Evolutionary conservation across 768 basidiomycete species (phyloP), one percentile per base, ranked within the genome.

Genomic region (Boletus speciosus): DNA sequence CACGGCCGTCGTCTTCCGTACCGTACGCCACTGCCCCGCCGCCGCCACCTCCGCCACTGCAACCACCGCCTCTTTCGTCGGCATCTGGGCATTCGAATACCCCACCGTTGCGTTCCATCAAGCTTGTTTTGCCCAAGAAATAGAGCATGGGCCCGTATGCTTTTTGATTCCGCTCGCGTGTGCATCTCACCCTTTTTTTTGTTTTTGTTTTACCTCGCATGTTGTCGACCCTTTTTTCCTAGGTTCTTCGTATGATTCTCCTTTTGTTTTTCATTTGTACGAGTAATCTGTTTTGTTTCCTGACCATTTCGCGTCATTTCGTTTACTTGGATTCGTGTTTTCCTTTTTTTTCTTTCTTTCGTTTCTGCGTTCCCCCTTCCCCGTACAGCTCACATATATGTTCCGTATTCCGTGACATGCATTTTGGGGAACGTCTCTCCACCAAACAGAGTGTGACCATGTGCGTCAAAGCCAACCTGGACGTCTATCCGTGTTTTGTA

Each of bases 121-220:
- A 72, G 47, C 67, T 67, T 14, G 65, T 70, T 14, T 39, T 67
- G 21, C 38, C 67, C 49, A 72, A 69, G 61, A 66, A 70, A 49
- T 70, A 71, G 59, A 54, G 2, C 6, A 31, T 2, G 9, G 31
- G 31, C 6, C 8, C 2, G 31, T 31, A 31, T 31, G 31, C 31
- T 10, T 31, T 23, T 29, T 37, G 23, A n/a, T 19, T 32, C 14
- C 12, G 23, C 19, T 36, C 23, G 15, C 29, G 15, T 10, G 25
- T 43, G 25, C 4, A 25, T 27, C 16, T 41, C 4, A 25, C 25
- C 25, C 25, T 25, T 25, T 2, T 23, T 23, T 23, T 23, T 23
- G 23, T 25, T 25, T 25, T 25, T 25, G 25, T 25, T 25, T 25
- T 25, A 25, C 2, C 25, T 25, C 25, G 4, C 25, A 25, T 3